Evolutionary conservation across 2,329 filamentous ascomycete genomes (phyloP), one percentile per base, ranked within the genome.

Genomic region (Pestalotiopsis sp.): DNA sequence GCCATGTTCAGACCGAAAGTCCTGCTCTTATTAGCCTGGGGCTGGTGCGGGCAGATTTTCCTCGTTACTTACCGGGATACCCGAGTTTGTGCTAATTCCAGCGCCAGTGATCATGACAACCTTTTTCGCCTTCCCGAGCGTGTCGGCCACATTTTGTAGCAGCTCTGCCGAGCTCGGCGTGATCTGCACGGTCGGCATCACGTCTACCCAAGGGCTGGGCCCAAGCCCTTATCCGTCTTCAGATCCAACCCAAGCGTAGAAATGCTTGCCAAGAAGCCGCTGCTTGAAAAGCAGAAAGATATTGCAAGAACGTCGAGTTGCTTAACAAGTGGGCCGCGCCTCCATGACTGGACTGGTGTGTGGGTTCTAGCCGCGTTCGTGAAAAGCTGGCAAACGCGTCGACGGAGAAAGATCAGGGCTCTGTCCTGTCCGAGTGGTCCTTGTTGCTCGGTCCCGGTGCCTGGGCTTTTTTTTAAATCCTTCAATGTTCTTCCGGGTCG

Each of bases 21-120:
- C 91, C 90, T 92, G 71, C 25, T 2, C 49, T 31, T 41, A 70
- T 75, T 70, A 77, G 36, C 9, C 5, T 41, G 20, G 27, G 20
- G n/a, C 4, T 27, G 2, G 20, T n/a, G 11, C 57, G 4, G 13
- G 9, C 78, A 52, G 25, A n/a, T 12, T 12, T 13, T 49, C 41
- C 2, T n/a, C 31, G 25, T 49, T 41, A 31, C 86, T 75, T 83
- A 93, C 91, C 65, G 91, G 91, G 76, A 93, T 93, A 67, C 91
- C 91, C 71, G 90, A 92, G 77, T 92, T 93, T 65, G 91, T 93
- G 76, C 90, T 92, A 76, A 93, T 93, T 66, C 91, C 91, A 63
- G 91, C 91, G 64, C 91, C 91, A 0, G 91, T 93, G 40, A 93
- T 84, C 23, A 93, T 88, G 9, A 93, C 85, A n/a, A 92, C 85